Conservation (phyloP, 1,139 yeast genomes). For the Saccharomyces hybrid region DNA sequence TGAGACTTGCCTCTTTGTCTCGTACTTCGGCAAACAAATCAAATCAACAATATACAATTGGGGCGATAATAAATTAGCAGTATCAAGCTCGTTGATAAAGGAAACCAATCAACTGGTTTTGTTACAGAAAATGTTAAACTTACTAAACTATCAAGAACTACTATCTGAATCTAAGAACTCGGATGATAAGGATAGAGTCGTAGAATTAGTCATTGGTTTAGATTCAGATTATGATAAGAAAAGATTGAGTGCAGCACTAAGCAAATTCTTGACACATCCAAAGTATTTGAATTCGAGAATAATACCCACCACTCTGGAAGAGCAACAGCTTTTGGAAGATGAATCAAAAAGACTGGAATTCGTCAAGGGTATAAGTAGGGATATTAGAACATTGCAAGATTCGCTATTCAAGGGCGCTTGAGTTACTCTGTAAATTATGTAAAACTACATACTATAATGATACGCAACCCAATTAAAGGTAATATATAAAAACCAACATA, state of each 20-base stretch:
- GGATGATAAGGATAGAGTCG: slow-evolving; percentile 19
- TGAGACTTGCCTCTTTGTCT: slow-evolving; percentile 58
- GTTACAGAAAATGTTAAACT: slow-evolving; percentile 51
- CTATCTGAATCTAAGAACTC: slow-evolving; percentile 19
- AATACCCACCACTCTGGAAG: slow-evolving; percentile 56
- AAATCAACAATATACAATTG: slow-evolving; percentile 58
- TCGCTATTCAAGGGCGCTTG: slow-evolving; percentile 19
- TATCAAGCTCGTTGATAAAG: slow-evolving; percentile 58
- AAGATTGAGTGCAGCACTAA: slow-evolving; percentile 51
- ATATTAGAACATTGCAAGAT: slow-evolving; percentile 50
- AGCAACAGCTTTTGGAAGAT: slow-evolving; percentile 48
- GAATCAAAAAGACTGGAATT: slow-evolving; percentile 38
- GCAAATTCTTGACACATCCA: slow-evolving; percentile 75
- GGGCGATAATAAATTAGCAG: slow-evolving; percentile 54
- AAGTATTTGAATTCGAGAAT: slow-evolving; percentile 69
- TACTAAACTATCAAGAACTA: slow-evolving; percentile 42
- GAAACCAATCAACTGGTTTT: slow-evolving; percentile 77
- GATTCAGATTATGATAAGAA: slow-evolving; percentile 51
- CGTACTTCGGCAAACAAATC: slow-evolving; percentile 60
- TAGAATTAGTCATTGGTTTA: slow-evolving; percentile 50
- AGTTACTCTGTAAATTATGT: neutral
- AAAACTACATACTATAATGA: neutral
- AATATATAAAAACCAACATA: neutral
- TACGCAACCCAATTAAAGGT: neutral
- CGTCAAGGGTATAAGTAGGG: slow-evolving; percentile 45